These are phyloP conservation scores for Quercus variabilis DNA, from an alignment of 306 rosid species.

Conservation along the genomic window DNA sequence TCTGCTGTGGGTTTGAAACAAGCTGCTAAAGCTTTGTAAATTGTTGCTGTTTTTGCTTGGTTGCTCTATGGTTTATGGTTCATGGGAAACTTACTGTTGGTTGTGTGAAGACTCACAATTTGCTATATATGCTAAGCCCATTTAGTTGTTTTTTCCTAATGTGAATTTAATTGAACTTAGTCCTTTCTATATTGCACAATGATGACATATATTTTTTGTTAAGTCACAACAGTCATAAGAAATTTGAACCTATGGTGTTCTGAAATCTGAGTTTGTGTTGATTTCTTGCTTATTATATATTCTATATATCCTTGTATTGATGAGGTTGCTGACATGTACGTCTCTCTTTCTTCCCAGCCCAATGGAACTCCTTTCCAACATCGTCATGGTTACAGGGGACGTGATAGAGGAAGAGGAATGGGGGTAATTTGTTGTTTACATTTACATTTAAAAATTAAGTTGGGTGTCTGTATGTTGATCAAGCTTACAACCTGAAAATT, in stretches of 20 bases:
- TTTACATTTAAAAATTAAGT: conserved; percentile 9
- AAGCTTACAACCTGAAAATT: background rate
- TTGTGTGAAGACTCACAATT: background rate
- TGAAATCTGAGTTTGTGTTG: background rate
- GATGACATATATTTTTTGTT: background rate
- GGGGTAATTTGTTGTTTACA: conserved; percentile 51
- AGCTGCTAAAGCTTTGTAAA: background rate
- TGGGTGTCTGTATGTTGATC: background rate
- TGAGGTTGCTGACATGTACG: conserved; percentile 21
- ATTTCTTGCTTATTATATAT: background rate
- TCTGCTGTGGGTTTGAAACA: background rate
- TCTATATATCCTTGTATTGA: background rate
- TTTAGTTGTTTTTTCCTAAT: background rate
- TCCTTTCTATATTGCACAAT: background rate
- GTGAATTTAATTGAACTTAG: background rate
- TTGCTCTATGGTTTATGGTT: background rate
- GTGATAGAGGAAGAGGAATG: conserved; percentile 69
- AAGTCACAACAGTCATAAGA: too few relatives aligned
- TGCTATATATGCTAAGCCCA: background rate
- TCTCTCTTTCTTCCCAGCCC: conserved; percentile 38
- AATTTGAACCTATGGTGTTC: background rate
- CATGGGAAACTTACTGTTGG: background rate
- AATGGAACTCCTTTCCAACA: conserved; percentile 53
- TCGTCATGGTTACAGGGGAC: conserved; percentile 63
- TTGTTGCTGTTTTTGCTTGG: background rate